Percentiles rank a stretch among this genome's conserved stretches.
Evolutionary conservation across 2,329 filamentous ascomycete genomes (phyloP).

Genomic region (Pseudocercospora pini-densiflorae): DNA sequence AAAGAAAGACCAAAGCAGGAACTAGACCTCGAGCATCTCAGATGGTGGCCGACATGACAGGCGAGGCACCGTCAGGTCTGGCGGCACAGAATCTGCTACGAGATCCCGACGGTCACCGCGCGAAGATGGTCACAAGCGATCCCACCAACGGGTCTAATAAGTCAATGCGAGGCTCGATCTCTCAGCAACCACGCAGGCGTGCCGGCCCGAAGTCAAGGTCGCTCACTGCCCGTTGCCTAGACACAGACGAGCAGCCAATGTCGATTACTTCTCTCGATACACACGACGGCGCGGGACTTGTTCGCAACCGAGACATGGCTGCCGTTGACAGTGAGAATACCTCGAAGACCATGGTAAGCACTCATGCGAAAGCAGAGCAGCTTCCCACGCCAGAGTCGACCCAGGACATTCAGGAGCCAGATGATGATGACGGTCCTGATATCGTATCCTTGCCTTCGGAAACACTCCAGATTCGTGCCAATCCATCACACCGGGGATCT

Average conservation of each 20-base stretch:
- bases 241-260: background rate
- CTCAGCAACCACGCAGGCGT: background rate
- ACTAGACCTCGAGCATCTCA: background rate
- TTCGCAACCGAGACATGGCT: background rate
- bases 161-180: background rate
- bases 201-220: background rate
- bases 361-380: background rate
- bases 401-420: background rate
- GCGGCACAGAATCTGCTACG: background rate
- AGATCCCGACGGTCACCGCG: background rate
- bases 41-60: background rate
- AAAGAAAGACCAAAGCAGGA: background rate
- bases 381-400: background rate
- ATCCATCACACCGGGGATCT: background rate
- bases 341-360: background rate
- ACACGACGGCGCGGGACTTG: background rate
- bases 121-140: slow-evolving; percentile 1
- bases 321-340: background rate
- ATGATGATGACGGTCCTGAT: background rate
- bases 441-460: background rate
- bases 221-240: background rate
- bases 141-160: background rate
- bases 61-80: background rate
- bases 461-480: background rate
- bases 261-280: background rate